Base-by-base conservation (phyloP, 176 grass and related monocot genomes). In the Oryza longistaminata region DNA sequence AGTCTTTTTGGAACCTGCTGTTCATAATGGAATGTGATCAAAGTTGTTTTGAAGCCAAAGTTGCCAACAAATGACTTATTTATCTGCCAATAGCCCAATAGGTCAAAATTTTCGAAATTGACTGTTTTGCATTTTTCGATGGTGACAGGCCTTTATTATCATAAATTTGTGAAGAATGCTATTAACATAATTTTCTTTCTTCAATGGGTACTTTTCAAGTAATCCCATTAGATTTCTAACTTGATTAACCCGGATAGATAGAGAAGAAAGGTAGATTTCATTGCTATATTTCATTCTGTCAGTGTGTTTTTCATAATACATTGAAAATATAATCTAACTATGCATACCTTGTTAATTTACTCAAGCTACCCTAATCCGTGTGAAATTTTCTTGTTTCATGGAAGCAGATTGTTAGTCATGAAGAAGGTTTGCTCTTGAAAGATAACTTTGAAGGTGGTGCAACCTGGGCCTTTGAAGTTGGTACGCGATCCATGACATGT, bases 391-490 rank as follows among this genome's bases (percentile, higher is more conserved):
- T 55, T 77, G 48, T 58, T 58, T 21, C 29, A 62, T 14, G 21
- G 52, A 22, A 19, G 31, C 81, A 89, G 87, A 80, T 84, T 22
- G 60, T 65, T 7, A 70, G 76, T 69, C 34, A 93, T 50, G 91
- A 88, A 25, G 91, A 88, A 55, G 91, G 91, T 19, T 76, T 93
- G 49, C 83, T 93, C 52, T 87, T 93, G 74, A 88, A 90, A 81
- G 91, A 93, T 68, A 84, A 90, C 66, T 90, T 88, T 45, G 91
- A 90, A 72, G 91, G 88, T 62, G 91, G 91, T 69, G 91, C 88
- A 29, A 93, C 88, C 46, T 93, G 91, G 91, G 91, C 91, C 58
- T 93, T 93, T 75, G 88, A 93, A 74, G 85, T 93, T 25, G 91
- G 91, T 72, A 82, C 91, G 29, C 88, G 88, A 49, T 87, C 88